Evolutionary conservation across 1,284 basidiomycete species (phyloP), one percentile per base, ranked within the genome.

Genomic region (Phenoliferia sp.): DNA sequence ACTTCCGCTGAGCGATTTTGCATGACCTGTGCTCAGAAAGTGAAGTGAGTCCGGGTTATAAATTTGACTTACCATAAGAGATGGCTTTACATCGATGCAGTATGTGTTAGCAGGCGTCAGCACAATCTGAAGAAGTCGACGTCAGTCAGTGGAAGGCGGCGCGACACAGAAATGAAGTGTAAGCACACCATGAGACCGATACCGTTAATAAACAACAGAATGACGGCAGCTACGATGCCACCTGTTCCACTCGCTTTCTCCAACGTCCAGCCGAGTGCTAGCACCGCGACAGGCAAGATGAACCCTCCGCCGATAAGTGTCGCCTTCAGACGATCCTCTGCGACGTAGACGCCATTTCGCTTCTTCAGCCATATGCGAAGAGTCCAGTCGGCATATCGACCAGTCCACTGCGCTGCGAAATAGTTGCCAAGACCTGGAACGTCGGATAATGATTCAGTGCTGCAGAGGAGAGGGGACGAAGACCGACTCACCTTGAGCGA

Each of bases 281-380:
- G 67, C 1, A 81, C 76, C 2, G 82, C 81, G 9, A 80, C 28
- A 0, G 84, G 84, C 26, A 84, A 77, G 44, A 86, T 70, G 7
- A 85, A 34, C 0, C 79, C 79, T 0, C 80, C 80, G 17, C 85
- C 86, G 10, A 83, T 67, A 52, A 85, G 75, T 0, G 80, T 80
- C 0, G 83, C 84, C 15, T 82, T 79, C 31, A 88, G 80, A 5
- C 87, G 81, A 73, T 88, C 87, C 75, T 89, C 87, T 0, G 87
- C 85, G 3, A 66, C 62, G 31, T 64, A 69, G 15, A 61, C 35
- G 68, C 80, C 83, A 81, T 81, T 81, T 36, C 87, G 81, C n/a
- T 80, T 77, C 62, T 78, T 78, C 34, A 83, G 82, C 76, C 82
- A 85, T 16, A 74, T 76, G 22, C 79, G 76, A 29, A 89, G 80